Base-by-base conservation (phyloP, 306 rosid species). In the Gleditsia sinensis region DNA sequence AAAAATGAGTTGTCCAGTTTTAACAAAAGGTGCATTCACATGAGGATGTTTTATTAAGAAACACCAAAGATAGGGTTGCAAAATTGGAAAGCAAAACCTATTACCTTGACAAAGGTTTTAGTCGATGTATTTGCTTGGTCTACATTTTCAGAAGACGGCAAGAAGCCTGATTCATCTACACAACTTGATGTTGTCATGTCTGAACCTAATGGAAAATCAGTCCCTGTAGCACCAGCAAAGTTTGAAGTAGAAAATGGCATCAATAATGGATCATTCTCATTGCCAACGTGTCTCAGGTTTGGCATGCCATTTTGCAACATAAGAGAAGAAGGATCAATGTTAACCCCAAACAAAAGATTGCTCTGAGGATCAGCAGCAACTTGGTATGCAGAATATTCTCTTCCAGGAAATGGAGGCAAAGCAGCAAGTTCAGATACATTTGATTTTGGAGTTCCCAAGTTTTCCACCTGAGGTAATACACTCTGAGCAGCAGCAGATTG, bases 41-140 rank as follows among this genome's bases (percentile, higher is more conserved):
- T 6, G 3, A 46, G 43, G 11, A 28, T 13, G 5, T 57, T 57
- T 7, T 16, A 2, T 30, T 59, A 32, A 59, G 63, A 33, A 33
- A 33, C 25, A 59, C 1, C 36, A 17, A 24, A 24, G 42, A 23
- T 34, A 34, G 10, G 27, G 30, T 45, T 24, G 20, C 46, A 19
- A 9, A 19, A 17, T 9, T 61, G 34, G 10, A 61, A 56, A 17
- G 27, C 3, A n/a, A n/a, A 61, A 61, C 28, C 11, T 61, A 39
- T n/a, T 65, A 89, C 98, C 98, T 90, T 93, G 23, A 93, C 97
- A 78, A 93, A 93, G 84, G 92, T 89, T 84, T 91, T 74, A 59
- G 78, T 79, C 24, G 83, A 84, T 45, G 89, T 71, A 81, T 88
- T 87, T 78, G 76, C 88, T 84, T 83, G 89, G 78, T 88, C 90